Base-by-base conservation (phyloP, 768 basidiomycete genomes). In the Auriscalpium orientale region DNA sequence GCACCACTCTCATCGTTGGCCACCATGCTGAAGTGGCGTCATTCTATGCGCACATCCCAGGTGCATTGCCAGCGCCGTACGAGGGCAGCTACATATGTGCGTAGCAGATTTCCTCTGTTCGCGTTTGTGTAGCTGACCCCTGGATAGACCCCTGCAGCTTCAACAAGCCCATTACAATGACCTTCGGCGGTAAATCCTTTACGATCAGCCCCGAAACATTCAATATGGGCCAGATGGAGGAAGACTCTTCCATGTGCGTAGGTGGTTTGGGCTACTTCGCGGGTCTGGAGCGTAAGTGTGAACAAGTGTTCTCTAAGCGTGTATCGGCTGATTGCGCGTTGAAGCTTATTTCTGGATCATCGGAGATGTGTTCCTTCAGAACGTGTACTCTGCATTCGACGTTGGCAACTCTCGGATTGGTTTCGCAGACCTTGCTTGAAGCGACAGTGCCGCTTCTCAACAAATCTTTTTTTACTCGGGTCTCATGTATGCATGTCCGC, bases 1-100 rank as follows among this genome's bases (percentile, higher is more conserved):
- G 69, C 21, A 70, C 69, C 2, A 70, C 69, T n/a, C 61, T 70
- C 49, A 62, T 70, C 57, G 61, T 67, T 56, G 68, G 66, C 7
- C 63, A 63, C 40, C 52, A 62, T 0, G 44, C 47, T 10, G 54
- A 56, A 13, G 69, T 68, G 8, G 50, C 52, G 34, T 37, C 49
- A 2, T 56, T 72, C 54, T 72, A 70, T 57, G 44, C 53, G 21
- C 40, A 7, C 21, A 28, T 64, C 71, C 46, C 67, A 67, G 4
- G 70, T 67, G 54, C 65, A 33, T 58, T 16, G 64, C 56, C 44
- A 64, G 64, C 38, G 48, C 54, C 1, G 28, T 7, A 28, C 4
- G 28, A 28, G 28, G 66, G 66, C 12, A 61, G 59, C 54, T 69
- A 74, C 56, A 70, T 69, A 36, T 49, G 57, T 51, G 36, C 28